These are phyloP conservation scores for Pyricularia sp. DNA, from an alignment of 2,329 filamentous ascomycete genomes.

Conservation along the genomic window DNA sequence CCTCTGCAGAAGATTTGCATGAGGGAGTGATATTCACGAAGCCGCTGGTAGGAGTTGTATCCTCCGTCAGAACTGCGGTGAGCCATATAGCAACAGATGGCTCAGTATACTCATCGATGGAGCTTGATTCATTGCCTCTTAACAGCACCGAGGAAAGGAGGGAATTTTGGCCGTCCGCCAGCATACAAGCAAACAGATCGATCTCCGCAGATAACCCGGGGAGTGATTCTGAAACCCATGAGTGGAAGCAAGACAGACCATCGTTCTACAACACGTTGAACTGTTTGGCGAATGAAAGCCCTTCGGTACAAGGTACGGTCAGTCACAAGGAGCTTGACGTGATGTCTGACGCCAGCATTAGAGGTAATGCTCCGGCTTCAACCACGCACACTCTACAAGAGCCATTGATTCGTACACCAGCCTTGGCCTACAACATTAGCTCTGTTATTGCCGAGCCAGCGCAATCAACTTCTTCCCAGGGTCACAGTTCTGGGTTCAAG, in stretches of 20 bases:
- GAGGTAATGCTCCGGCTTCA: background rate
- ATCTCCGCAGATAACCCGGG: background rate
- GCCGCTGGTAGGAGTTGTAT: background rate
- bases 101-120: background rate
- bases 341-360: background rate
- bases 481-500: constrained; percentile 10
- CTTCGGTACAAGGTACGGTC: background rate
- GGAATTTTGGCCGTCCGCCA: background rate
- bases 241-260: background rate
- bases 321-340: background rate
- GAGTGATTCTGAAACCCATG: background rate
- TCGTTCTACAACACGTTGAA: background rate
- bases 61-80: background rate
- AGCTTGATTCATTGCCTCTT: background rate
- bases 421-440: constrained; percentile 4
- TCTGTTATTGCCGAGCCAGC: constrained; percentile 1
- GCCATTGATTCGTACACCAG: background rate
- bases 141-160: background rate
- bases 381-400: background rate
- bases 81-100: background rate
- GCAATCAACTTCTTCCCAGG: constrained; percentile 4
- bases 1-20: background rate
- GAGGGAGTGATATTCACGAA: background rate
- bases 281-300: background rate
- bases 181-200: background rate